Evolutionary conservation across 2,329 filamentous ascomycete genomes (phyloP), one percentile per base, ranked within the genome.

Genomic region (Phoma herbarum): DNA sequence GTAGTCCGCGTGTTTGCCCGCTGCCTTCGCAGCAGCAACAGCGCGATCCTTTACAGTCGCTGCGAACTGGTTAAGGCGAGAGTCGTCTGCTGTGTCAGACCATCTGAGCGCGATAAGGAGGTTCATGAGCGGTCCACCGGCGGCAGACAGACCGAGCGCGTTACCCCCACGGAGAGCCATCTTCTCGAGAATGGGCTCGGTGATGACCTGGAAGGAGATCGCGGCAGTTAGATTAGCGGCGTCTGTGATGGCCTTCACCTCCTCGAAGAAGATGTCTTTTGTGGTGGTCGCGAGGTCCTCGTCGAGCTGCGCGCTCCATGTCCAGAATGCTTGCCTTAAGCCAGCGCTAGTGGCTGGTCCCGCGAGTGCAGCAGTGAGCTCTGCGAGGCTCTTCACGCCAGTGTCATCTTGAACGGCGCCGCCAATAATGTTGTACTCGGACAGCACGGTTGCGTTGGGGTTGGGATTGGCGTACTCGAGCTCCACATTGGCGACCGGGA

Each of bases 201-300:
- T 73, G 39, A 76, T 63, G 31, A 68, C 65, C 49, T 76, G 74
- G 4, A 76, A 51, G 0, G 71, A 67, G 28, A 62, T 22, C 0
- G 68, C 61, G 1, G 65, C 64, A 1, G 68, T 14, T n/a, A 75
- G 44, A n/a, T 51, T 49, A 6, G 52, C 41, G 6, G 64, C 61
- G 45, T 72, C 66, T 1, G 47, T 12, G 14, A 74, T 54, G 2
- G 47, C 44, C 5, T 60, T 28, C 4, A 73, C 26, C 29, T 72
- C 66, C 18, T 67, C 63, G 25, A 65, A 67, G 55, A 68, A 75
- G 6, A 65, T 66, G 48, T 70, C 62, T 4, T 64, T 63, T 28
- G 66, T 63, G n/a, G 61, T 51, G 8, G 52, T 65, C 4, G 61
- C 54, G 10, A 75, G 39, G 0, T 63, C 58, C 9, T 57, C 51